Conservation (phyloP, 495 filamentous ascomycete species). For the Trichoderma asperelloides region DNA sequence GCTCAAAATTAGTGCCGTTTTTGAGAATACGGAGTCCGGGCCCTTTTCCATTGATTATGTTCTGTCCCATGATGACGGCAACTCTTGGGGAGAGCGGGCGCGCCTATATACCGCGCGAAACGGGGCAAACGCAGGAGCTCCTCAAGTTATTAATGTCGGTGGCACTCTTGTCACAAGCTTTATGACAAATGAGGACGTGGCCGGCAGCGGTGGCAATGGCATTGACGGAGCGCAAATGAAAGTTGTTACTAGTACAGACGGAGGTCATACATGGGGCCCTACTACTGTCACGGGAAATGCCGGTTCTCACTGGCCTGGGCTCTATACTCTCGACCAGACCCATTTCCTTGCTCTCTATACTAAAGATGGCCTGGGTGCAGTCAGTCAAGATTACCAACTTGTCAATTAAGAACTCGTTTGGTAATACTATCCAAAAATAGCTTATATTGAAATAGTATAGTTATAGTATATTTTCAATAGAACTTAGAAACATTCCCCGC, state of each 20-base stretch:
- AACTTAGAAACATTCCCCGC: too few species aligned
- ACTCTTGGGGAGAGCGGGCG: not conserved
- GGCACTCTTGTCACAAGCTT: slow-evolving; percentile 49
- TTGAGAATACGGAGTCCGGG: not conserved
- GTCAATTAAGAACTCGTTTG: not conserved
- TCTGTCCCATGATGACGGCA: not conserved
- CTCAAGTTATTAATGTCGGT: slow-evolving; percentile 49
- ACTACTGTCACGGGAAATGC: slow-evolving; percentile 27
- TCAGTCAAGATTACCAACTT: slow-evolving; percentile 17
- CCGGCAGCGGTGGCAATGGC: not conserved
- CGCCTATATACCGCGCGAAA: slow-evolving; percentile 39
- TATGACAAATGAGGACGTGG: slow-evolving; percentile 51
- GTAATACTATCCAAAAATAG: not conserved
- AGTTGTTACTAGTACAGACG: not conserved
- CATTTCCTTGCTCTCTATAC: slow-evolving; percentile 32
- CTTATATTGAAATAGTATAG: too few species aligned
- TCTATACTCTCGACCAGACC: slow-evolving; percentile 25
- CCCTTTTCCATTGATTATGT: not conserved
- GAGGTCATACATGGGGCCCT: not conserved
- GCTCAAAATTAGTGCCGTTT: not conserved
- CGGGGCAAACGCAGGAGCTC: slow-evolving; percentile 44
- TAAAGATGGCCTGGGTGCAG: slow-evolving; percentile 24
- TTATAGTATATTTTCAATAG: too few species aligned
- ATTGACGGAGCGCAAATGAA: slow-evolving; percentile 20
- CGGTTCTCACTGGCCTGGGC: slow-evolving; percentile 32